Conservation (phyloP, 2,329 filamentous ascomycete genomes). For the Achaetomium macrosporum region DNA sequence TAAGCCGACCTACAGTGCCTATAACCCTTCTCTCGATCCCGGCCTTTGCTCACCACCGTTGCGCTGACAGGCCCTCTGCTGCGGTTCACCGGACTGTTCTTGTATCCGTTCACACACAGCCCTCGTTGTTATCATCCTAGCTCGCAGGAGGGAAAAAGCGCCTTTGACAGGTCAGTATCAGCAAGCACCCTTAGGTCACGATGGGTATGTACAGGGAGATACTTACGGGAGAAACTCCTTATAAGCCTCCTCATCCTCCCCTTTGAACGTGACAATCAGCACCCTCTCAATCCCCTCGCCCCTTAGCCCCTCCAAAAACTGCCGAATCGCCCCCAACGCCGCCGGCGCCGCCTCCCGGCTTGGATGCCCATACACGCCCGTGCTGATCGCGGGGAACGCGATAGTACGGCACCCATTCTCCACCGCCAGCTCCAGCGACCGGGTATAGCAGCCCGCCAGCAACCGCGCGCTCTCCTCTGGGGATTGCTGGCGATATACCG, state of each 20-base stretch:
- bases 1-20: no score
- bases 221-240: conserved; percentile 65
- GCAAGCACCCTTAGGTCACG: not conserved
- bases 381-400: conserved; percentile 81
- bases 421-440: conserved; percentile 66
- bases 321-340: conserved; percentile 55
- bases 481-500: conserved; percentile 55
- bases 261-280: conserved; percentile 78
- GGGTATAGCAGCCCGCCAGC: conserved; percentile 60
- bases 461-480: conserved; percentile 41
- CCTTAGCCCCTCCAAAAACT: conserved; percentile 44
- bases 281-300: conserved; percentile 59
- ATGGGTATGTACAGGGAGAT: not conserved
- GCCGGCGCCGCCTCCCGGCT: conserved; percentile 64
- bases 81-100: no score
- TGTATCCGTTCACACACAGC: no score
- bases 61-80: no score
- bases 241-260: conserved; percentile 73
- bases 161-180: not conserved
- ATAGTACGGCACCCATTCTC: conserved; percentile 61
- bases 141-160: no score
- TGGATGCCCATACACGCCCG: conserved; percentile 86
- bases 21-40: no score
- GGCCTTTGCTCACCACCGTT: no score
- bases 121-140: no score